Evolutionary conservation across 345 rosid genomes (phyloP).

Genomic region (Diplotaxis tenuifolia): DNA sequence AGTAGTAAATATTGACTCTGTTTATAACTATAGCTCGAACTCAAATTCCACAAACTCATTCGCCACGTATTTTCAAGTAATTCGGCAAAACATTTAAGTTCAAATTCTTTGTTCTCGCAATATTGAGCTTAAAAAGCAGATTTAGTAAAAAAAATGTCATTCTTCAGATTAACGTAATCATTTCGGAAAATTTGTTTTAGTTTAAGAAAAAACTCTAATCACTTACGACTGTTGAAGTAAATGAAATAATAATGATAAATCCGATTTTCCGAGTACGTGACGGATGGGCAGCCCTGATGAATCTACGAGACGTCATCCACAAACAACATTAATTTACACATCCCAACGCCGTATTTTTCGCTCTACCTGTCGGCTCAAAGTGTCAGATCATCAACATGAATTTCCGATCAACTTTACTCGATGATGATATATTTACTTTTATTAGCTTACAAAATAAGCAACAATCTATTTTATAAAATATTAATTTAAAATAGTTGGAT

Average conservation of each 20-base stretch:
- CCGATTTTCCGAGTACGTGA: slow-evolving; percentile 29
- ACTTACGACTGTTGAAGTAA: background rate
- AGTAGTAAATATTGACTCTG: background rate
- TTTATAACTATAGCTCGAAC: background rate
- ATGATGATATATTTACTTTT: slow-evolving; percentile 16
- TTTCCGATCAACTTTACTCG: slow-evolving; percentile 32
- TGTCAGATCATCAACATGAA: slow-evolving; percentile 41
- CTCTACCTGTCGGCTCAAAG: slow-evolving; percentile 24
- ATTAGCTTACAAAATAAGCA: slow-evolving; percentile 35
- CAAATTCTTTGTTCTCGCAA: background rate
- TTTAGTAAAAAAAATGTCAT: too few species aligned
- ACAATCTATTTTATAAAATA: background rate
- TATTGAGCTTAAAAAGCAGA: too few species aligned
- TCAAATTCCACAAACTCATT: background rate
- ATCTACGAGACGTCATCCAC: slow-evolving; percentile 28
- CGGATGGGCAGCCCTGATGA: slow-evolving; percentile 23
- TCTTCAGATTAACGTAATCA: too few species aligned
- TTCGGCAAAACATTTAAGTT: background rate
- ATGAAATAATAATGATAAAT: background rate
- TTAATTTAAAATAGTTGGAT: slow-evolving; percentile 26
- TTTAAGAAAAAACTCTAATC: too few species aligned
- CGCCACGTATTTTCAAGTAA: background rate
- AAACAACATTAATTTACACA: slow-evolving; percentile 29
- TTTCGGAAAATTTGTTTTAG: too few species aligned
- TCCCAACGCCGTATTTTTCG: slow-evolving; percentile 40